Evolutionary conservation across 768 basidiomycete species (phyloP).

Genomic region (Plicaturopsis crispa): DNA sequence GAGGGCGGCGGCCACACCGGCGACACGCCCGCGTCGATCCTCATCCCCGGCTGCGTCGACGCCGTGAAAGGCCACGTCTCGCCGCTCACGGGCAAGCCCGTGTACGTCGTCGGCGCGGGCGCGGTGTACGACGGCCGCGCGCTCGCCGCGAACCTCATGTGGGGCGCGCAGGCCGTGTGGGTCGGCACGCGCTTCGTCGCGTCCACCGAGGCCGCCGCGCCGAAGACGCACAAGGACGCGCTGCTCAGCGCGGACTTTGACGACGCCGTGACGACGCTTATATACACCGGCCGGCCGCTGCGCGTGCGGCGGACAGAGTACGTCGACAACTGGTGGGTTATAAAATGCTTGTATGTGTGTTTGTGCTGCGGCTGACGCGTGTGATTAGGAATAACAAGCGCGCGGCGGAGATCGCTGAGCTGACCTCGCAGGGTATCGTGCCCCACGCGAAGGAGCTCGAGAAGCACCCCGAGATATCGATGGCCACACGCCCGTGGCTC

Average conservation of each 20-base stretch:
- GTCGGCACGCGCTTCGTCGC: slow-evolving; percentile 89
- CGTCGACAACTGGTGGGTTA: slow-evolving; percentile 68
- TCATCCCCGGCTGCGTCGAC: slow-evolving; percentile 90
- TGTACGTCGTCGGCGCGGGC: slow-evolving; percentile 88
- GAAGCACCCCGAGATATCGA: slow-evolving; percentile 74
- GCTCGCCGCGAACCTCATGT: slow-evolving; percentile 80
- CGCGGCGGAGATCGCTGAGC: slow-evolving; percentile 71
- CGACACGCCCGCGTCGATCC: slow-evolving; percentile 65
- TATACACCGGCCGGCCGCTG: slow-evolving; percentile 85
- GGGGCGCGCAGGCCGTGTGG: slow-evolving; percentile 87
- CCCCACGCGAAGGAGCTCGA: slow-evolving; percentile 66
- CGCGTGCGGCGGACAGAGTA: slow-evolving; percentile 82
- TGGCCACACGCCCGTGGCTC: slow-evolving; percentile 63
- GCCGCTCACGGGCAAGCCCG: slow-evolving; percentile 72
- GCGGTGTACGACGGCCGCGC: slow-evolving; percentile 87
- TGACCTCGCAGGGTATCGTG: slow-evolving; percentile 78
- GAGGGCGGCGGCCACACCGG: slow-evolving; percentile 92
- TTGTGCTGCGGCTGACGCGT: not conserved
- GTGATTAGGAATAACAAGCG: slow-evolving; percentile 63
- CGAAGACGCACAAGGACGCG: slow-evolving; percentile 79
- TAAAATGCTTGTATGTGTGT: not conserved
- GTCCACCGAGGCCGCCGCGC: slow-evolving; percentile 69
- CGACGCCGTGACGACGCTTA: slow-evolving; percentile 78
- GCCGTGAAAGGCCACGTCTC: slow-evolving; percentile 69
- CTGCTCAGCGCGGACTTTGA: slow-evolving; percentile 64